These are phyloP conservation scores for Penicillium freii DNA, from an alignment of 2,329 filamentous ascomycete genomes.

Conservation along the genomic window DNA sequence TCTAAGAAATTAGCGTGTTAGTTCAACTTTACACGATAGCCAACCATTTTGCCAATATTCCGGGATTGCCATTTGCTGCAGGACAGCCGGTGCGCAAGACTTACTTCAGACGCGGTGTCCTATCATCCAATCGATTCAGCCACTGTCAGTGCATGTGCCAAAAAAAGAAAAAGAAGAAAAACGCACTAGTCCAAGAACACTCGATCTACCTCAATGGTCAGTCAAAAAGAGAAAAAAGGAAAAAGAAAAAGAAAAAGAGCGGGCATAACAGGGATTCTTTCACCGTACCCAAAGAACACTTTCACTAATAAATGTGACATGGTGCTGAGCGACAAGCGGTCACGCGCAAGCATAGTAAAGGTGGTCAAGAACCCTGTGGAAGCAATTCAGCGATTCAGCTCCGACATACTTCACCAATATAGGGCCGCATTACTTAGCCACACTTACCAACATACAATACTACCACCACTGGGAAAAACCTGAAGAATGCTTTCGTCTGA, in stretches of 20 bases:
- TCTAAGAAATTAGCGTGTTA: constrained; percentile 40
- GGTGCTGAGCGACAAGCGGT: constrained; percentile 53
- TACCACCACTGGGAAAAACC: constrained; percentile 73
- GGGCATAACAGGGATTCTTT: constrained; percentile 16
- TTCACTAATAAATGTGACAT: constrained; percentile 62
- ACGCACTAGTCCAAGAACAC: constrained; percentile 60
- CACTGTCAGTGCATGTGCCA: constrained; percentile 31
- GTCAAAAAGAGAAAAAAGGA: neutral
- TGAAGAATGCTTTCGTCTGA: constrained; percentile 79
- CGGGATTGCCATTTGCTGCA: constrained; percentile 31
- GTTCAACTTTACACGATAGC: constrained; percentile 38
- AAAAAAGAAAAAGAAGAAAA: constrained; percentile 2
- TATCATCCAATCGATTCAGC: constrained; percentile 43
- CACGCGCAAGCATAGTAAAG: constrained; percentile 59
- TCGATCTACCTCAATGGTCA: constrained; percentile 43
- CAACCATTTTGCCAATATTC: constrained; percentile 37
- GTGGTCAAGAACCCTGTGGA: constrained; percentile 77
- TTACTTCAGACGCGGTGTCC: constrained; percentile 41
- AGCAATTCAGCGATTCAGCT: neutral
- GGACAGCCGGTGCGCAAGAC: constrained; percentile 31
- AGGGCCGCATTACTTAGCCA: constrained; percentile 16
- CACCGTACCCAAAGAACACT: constrained; percentile 59
- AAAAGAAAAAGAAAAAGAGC: constrained; percentile 20
- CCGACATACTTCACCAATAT: constrained; percentile 4
- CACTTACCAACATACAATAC: constrained; percentile 71